Evolutionary conservation across 148 eudicot species (phyloP).

Genomic region (Camellia granthamiana): DNA sequence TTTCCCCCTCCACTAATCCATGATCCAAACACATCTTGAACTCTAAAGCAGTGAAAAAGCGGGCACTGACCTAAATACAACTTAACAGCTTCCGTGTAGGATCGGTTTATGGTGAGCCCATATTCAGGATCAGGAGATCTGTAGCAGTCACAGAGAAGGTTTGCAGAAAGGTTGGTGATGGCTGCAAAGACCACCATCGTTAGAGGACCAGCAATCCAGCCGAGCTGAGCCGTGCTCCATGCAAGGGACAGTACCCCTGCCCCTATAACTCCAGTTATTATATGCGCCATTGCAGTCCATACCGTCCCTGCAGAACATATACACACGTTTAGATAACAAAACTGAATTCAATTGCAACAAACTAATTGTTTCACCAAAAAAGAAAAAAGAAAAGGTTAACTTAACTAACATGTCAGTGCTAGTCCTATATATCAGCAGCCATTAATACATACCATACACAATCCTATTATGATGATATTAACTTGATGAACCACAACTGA

Average conservation of each 20-base stretch:
- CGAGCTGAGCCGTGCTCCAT: conserved; percentile 53
- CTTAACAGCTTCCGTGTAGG: conserved; percentile 42
- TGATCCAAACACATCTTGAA: not conserved
- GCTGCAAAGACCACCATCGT: conserved; percentile 35
- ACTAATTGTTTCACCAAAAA: not conserved
- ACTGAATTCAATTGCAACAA: not conserved
- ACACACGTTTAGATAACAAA: not conserved
- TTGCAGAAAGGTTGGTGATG: conserved; percentile 31
- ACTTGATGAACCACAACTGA: not conserved
- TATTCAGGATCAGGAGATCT: conserved; percentile 34
- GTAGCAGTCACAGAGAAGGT: conserved; percentile 45
- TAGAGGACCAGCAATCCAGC: conserved; percentile 62
- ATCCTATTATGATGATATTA: too few species aligned
- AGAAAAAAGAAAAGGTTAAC: not conserved
- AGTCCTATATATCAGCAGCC: not conserved
- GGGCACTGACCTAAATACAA: conserved; percentile 34
- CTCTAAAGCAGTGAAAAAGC: not conserved
- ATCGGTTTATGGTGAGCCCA: conserved; percentile 34
- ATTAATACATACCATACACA: not conserved
- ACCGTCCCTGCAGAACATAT: conserved; percentile 26
- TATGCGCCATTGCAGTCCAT: conserved; percentile 61
- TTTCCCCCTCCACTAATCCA: too few species aligned
- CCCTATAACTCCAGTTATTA: conserved; percentile 55
- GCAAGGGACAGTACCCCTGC: conserved; percentile 55
- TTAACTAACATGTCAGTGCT: not conserved